Base-by-base conservation (phyloP, 768 basidiomycete species). In the Suillus bovinus region DNA sequence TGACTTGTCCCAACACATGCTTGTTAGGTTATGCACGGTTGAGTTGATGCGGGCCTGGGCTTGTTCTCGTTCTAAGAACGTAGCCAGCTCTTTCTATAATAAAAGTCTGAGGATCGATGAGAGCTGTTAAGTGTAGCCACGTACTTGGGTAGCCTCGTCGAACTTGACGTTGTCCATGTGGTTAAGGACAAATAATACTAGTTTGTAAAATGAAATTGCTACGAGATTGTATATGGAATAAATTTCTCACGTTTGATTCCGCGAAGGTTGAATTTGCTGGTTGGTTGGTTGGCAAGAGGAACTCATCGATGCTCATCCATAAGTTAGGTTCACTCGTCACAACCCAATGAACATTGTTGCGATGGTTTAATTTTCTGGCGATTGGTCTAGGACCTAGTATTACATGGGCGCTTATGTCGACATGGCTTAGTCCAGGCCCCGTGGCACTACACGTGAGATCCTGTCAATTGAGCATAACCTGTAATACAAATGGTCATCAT, bases 1-100 rank as follows among this genome's bases (percentile, higher is more conserved):
- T 73, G 70, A 95, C 93, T 96, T 94, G 80, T 94, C 91, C 93
- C 94, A 96, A 74, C 94, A 95, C 77, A 87, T 86, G 69, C 84
- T 83, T 20, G 94, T 95, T 66, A 95, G 82, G 56, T 80, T 84
- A 64, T 94, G 93, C 47, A 95, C 87, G 33, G 84, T 79, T 29
- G 84, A 78, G 68, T 93, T 85, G 56, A 93, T 68, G 55, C 74
- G 81, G 49, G 90, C 89, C 77, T 91, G 89, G 2, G 87, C 85
- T 72, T 95, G 93, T 78, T 94, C 88, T 62, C 84, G 84, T 69
- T 93, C 91, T 62, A 96, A 76, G 77, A 94, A 95, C 20, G 77
- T 73, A 34, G 85, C 77, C 47, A 97, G 84, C 74, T 97, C 95
- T 79, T 89, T 91, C 94, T 96, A 72, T 16, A 62, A 49, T 36